Evolutionary conservation across 1,139 yeast genomes (phyloP).

Genomic region (Hansenula lynferdii): DNA sequence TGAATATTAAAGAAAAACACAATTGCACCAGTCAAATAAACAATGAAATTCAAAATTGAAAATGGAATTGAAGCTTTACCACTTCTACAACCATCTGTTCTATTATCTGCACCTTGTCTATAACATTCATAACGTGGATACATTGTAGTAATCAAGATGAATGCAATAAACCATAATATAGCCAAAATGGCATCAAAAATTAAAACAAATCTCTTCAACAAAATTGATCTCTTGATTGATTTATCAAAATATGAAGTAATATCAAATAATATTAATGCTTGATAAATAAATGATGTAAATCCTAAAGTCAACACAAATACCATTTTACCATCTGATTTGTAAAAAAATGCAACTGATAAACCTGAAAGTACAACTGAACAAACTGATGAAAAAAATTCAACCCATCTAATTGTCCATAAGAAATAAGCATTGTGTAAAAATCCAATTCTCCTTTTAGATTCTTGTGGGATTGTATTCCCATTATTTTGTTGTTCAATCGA

Average conservation of each 20-base stretch:
- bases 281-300: neutral
- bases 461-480: neutral
- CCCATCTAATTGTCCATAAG: conserved; percentile 1
- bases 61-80: neutral
- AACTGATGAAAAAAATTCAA: neutral
- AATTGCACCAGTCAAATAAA: neutral
- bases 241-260: neutral
- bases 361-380: neutral
- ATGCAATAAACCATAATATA: neutral
- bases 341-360: neutral
- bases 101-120: neutral
- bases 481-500: neutral
- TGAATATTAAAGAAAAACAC: neutral
- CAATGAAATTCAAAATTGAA: neutral
- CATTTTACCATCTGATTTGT: neutral
- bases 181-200: neutral
- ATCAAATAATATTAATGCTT: neutral
- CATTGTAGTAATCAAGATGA: neutral
- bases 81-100: conserved; percentile 1
- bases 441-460: neutral
- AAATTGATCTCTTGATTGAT: neutral
- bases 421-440: neutral
- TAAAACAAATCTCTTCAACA: neutral
- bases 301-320: neutral
- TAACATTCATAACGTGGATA: conserved; percentile 1